Percentiles rank a stretch among this genome's conserved stretches.
phyloP scores from a whole-genome alignment of 768 basidiomycete genomes.

The Boletus sp. region DNA sequence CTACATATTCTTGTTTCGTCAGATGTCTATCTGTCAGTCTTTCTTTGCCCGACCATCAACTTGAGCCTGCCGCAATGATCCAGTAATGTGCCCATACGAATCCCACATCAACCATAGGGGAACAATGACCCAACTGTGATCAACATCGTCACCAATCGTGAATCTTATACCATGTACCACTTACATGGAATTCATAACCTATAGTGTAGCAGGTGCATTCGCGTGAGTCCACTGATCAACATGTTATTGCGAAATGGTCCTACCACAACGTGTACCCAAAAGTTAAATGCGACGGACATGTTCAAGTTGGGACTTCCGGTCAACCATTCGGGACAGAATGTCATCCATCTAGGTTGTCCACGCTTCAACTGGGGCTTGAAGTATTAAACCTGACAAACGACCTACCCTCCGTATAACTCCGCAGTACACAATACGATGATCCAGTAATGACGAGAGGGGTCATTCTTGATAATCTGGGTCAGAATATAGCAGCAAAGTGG shows the following conservation, averaged over 20 bases:
- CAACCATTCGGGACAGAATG: constrained; percentile 85
- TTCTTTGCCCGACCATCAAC: constrained; percentile 35
- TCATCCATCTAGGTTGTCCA: constrained; percentile 63
- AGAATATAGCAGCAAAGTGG: constrained; percentile 73
- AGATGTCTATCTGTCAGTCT: constrained; percentile 16
- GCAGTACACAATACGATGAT: constrained; percentile 71
- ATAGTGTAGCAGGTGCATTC: neutral
- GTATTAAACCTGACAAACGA: neutral
- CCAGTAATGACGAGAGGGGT: constrained; percentile 64
- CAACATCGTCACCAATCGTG: neutral
- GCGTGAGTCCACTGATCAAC: neutral
- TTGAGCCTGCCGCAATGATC: constrained; percentile 47
- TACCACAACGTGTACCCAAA: constrained; percentile 82
- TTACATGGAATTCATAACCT: constrained; percentile 84
- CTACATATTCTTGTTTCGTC: neutral
- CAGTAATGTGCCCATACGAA: constrained; percentile 69
- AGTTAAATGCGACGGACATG: constrained; percentile 63
- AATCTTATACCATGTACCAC: constrained; percentile 21
- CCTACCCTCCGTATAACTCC: constrained; percentile 75
- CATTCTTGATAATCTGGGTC: constrained; percentile 57
- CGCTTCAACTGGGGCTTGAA: neutral
- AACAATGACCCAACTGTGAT: constrained; percentile 70
- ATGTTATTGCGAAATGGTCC: constrained; percentile 27
- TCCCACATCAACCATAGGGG: constrained; percentile 76
- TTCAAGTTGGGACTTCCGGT: constrained; percentile 69